Base-by-base conservation (phyloP, 129 eudicot species). In the Lonicera japonica region DNA sequence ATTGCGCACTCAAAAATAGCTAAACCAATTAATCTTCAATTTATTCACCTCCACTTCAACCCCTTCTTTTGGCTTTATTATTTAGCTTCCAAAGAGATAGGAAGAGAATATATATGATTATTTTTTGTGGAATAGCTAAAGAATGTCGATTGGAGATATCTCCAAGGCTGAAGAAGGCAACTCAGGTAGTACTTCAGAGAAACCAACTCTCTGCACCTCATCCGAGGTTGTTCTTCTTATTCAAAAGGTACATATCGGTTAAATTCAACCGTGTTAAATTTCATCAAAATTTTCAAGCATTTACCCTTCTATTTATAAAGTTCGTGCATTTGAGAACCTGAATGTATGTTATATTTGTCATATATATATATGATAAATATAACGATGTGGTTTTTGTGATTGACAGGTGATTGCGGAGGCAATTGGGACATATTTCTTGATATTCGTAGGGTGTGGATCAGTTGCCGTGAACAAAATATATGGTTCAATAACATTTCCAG, bases 401-500 rank as follows among this genome's bases (percentile, higher is more conserved):
- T 0, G 0, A 29, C 56, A 83, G 95, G 61, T 84, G 46, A 56
- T 84, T 19, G 89, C 96, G 11, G 94, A 88, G 68, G 57, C 73
- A 24, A 55, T 87, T 0, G 95, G 92, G 11, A 78, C 88, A 21
- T 87, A 73, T 54, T 80, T 81, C 22, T 21, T 87, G 63, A 72
- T 81, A 20, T 87, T 87, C 58, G 60, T 73, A 22, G 95, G 95
- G 8, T 78, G 92, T 56, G 88, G 88, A 23, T 69, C 95, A 0
- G 87, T 87, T 38, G 83, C 73, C 0, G 88, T 84, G 60, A 78
- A 88, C 38, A 81, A 81, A 11, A 69, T 68, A 8, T 78, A 81
- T 16, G 95, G 92, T n/a, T 60, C 81, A 0, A 61, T 87, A 21
- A 84, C 95, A 14, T 78, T 78, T 63, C 86, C 84, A 5, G 92